Base-by-base conservation (phyloP, 2,329 filamentous ascomycete species). In the Trichophyton schoenleinii region DNA sequence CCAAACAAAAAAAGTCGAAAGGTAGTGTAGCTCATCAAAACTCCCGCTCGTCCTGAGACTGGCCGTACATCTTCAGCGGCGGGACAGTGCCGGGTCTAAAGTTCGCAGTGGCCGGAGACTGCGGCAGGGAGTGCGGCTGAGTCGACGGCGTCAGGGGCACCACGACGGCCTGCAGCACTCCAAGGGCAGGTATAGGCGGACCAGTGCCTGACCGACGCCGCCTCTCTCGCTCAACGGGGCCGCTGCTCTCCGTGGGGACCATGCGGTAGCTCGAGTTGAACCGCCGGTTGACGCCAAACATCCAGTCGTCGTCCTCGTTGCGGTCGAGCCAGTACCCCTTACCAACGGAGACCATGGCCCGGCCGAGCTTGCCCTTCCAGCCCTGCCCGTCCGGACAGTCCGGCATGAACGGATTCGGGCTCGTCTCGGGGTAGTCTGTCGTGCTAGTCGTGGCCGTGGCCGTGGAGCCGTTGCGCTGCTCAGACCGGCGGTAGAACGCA, bases 321-420 rank as follows among this genome's bases (percentile, higher is more conserved):
- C 76, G 74, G 36, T 87, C 88, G 15, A 95, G 78, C 91, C 91
- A 96, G 76, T 95, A 96, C 62, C 80, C 80, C 66, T 82, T 83
- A 44, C 87, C 87, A 25, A 89, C 79, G 8, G 80, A 81, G 31
- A 95, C 80, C 88, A 96, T 88, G 36, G 82, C 70, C 59, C 91
- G 81, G n/a, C 91, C 91, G 9, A 95, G 69, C 68, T 83, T 85
- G 38, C 91, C 91, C 71, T 81, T 82, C 83, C 88, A 91, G 18
- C 91, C 91, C 64, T 87, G 81, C 9, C 90, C 89, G 61, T 89
- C 85, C n/a, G 86, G 83, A 52, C 84, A 82, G 59, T 83, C 84
- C 36, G 78, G 75, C 0, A 83, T 81, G 73, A 96, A 96, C 0
- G 89, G 78, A 75, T 89, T 84, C 64, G 84, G 81, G 38, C 77